Conservation (phyloP, 106 monocot genomes). For the Acorus calamus region DNA sequence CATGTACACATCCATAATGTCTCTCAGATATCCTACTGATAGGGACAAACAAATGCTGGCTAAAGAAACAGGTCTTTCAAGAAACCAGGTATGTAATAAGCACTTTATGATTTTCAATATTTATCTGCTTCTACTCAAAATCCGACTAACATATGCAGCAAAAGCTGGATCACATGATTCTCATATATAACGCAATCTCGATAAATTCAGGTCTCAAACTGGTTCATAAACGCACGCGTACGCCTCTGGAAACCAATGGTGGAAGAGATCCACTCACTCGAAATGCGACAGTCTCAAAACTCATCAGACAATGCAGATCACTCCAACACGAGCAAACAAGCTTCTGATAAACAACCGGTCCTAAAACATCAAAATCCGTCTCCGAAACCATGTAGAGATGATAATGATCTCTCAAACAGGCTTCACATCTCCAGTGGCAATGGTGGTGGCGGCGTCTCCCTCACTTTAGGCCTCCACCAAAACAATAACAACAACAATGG, state of each 20-base stretch:
- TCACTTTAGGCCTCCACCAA: slow-evolving; percentile 67
- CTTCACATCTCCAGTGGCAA: slow-evolving; percentile 4
- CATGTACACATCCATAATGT: too few species aligned
- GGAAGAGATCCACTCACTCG: slow-evolving; percentile 67
- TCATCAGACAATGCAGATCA: not conserved
- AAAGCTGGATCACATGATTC: not conserved
- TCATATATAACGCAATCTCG: too few species aligned
- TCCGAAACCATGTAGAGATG: slow-evolving; percentile 16
- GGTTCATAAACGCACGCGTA: slow-evolving; percentile 86
- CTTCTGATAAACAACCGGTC: slow-evolving; percentile 4
- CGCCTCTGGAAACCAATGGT: slow-evolving; percentile 87
- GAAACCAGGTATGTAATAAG: slow-evolving; percentile 58
- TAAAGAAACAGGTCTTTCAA: slow-evolving; percentile 68
- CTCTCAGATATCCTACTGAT: slow-evolving; percentile 76
- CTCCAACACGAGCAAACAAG: not conserved
- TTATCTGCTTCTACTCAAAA: too few species aligned
- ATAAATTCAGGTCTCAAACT: slow-evolving; percentile 55
- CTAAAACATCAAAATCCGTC: slow-evolving; percentile 6
- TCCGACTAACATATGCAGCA: not conserved
- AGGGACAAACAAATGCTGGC: slow-evolving; percentile 84
- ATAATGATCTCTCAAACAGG: not conserved
- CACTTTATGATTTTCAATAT: too few species aligned
- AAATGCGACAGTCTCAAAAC: slow-evolving; percentile 26
- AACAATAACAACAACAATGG: slow-evolving; percentile 10
- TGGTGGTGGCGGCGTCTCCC: slow-evolving; percentile 34